Evolutionary conservation across 2,329 filamentous ascomycete species (phyloP).

Genomic region (Calonectria honghensis): DNA sequence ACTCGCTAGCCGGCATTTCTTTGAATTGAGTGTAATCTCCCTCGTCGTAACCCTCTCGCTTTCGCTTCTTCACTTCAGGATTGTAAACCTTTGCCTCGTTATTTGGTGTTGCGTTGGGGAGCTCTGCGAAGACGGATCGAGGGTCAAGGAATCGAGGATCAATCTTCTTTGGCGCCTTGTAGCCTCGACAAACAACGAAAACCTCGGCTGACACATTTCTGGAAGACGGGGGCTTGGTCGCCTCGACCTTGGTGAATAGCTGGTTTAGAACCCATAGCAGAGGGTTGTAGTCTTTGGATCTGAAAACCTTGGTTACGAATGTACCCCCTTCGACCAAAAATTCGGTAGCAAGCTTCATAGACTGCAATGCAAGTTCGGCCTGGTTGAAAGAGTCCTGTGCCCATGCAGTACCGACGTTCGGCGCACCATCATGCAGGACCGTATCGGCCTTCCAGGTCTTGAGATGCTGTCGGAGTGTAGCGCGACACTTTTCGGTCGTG

Average conservation of each 20-base stretch:
- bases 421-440: constrained; percentile 96
- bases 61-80: constrained; percentile 96
- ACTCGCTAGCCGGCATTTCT: constrained; percentile 90
- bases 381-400: constrained; percentile 99
- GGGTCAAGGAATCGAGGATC: constrained; percentile 96
- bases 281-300: constrained; percentile 97
- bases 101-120: constrained; percentile 90
- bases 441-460: constrained; percentile 98
- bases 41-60: constrained; percentile 98
- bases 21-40: constrained; percentile 96
- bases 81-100: constrained; percentile 99
- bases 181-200: constrained; percentile 97
- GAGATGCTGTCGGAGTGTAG: constrained; percentile 90
- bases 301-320: constrained; percentile 98
- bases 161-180: constrained; percentile 94
- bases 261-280: constrained; percentile 98
- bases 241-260: constrained; percentile 94
- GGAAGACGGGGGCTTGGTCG: constrained; percentile 96
- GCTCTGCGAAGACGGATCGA: constrained; percentile 91
- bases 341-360: constrained; percentile 94
- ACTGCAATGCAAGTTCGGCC: constrained; percentile 92
- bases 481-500: constrained; percentile 95
- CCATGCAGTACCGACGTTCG: constrained; percentile 98
- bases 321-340: constrained; percentile 92
- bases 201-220: constrained; percentile 98